Evolutionary conservation across 1,284 basidiomycete species (phyloP).

Genomic region (Rhizoctonia solani): DNA sequence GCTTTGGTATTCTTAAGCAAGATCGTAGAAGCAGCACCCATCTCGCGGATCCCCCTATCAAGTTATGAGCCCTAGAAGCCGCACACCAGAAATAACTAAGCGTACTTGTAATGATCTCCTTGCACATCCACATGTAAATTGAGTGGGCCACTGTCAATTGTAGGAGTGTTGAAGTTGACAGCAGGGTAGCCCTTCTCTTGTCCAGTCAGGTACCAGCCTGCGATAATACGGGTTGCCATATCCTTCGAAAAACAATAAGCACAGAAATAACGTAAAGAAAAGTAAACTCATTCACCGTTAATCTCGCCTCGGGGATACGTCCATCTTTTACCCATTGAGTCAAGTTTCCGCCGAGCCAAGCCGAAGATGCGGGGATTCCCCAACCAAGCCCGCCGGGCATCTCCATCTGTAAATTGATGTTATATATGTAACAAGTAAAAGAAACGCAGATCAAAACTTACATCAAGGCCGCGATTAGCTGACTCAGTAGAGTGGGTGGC

Average conservation of each 20-base stretch:
- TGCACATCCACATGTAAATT: conserved; percentile 64
- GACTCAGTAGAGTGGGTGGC: conserved; percentile 37
- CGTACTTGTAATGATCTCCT: conserved; percentile 62
- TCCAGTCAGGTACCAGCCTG: conserved; percentile 61
- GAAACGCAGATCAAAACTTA: not conserved
- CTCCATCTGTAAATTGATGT: conserved; percentile 23
- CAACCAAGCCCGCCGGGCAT: conserved; percentile 32
- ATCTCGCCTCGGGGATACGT: not conserved
- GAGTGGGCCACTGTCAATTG: conserved; percentile 44
- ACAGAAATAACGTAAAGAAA: not conserved
- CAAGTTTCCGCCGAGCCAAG: conserved; percentile 23
- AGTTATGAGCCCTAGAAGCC: not conserved
- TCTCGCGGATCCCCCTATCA: conserved; percentile 60
- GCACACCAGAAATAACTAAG: not conserved
- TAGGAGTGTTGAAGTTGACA: conserved; percentile 56
- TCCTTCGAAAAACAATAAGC: conserved; percentile 54
- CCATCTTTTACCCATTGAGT: conserved; percentile 9
- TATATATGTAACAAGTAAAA: not conserved
- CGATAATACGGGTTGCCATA: conserved; percentile 68
- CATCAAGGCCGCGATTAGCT: conserved; percentile 33
- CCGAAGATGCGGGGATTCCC: conserved; percentile 1
- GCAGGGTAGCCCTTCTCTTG: conserved; percentile 62
- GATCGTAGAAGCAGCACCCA: conserved; percentile 76
- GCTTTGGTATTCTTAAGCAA: conserved; percentile 76
- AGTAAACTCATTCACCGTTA: not conserved